Evolutionary conservation across 2,329 filamentous ascomycete species (phyloP).

Genomic region (Colletotrichum chlorophyti): DNA sequence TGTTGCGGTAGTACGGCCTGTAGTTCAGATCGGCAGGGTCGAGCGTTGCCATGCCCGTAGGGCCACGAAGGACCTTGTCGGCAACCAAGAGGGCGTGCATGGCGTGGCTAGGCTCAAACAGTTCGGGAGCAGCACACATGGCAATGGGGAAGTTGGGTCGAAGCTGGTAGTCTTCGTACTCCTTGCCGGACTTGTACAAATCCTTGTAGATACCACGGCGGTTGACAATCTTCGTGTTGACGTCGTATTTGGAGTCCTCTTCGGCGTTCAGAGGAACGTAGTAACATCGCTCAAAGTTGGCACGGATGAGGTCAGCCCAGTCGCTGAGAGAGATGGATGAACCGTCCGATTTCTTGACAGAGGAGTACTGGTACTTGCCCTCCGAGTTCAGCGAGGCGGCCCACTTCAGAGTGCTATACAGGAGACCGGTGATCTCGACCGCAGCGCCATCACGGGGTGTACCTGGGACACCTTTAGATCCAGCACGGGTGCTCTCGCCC

Average conservation of each 20-base stretch:
- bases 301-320: slow-evolving; percentile 82
- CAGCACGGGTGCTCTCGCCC: slow-evolving; percentile 93
- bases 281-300: slow-evolving; percentile 91
- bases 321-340: slow-evolving; percentile 70
- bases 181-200: slow-evolving; percentile 89
- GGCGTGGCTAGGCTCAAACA: slow-evolving; percentile 83
- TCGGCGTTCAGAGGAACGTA: slow-evolving; percentile 76
- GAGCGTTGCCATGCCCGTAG: slow-evolving; percentile 93
- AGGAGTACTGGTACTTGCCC: slow-evolving; percentile 75
- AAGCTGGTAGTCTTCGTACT: slow-evolving; percentile 97
- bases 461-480: slow-evolving; percentile 90
- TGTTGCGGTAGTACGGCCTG: slow-evolving; percentile 92
- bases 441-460: slow-evolving; percentile 97
- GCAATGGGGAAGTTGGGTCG: slow-evolving; percentile 94
- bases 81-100: slow-evolving; percentile 80
- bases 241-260: slow-evolving; percentile 79
- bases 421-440: slow-evolving; percentile 90
- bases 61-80: slow-evolving; percentile 81
- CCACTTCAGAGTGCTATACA: slow-evolving; percentile 91
- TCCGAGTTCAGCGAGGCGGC: slow-evolving; percentile 69
- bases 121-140: slow-evolving; percentile 89
- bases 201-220: slow-evolving; percentile 98
- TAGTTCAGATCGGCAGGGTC: slow-evolving; percentile 94
- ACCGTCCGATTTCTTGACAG: slow-evolving; percentile 72
- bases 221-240: slow-evolving; percentile 82